These are phyloP conservation scores for Astrocystis sublimbata DNA, from an alignment of 495 filamentous ascomycete species.

Conservation along the genomic window DNA sequence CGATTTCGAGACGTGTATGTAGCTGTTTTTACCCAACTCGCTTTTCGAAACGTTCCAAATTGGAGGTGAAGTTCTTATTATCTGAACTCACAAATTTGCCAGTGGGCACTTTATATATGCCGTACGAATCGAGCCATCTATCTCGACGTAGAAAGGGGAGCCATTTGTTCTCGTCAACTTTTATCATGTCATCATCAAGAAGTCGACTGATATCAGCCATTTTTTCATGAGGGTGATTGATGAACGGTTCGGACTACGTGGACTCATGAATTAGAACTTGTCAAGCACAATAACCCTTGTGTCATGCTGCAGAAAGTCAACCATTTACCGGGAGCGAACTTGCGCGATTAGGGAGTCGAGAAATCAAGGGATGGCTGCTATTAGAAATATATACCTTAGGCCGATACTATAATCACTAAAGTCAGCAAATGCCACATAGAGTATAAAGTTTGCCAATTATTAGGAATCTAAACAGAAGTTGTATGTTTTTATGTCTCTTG, in stretches of 20 bases:
- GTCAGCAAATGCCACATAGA: too few relatives aligned
- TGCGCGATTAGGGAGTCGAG: too few relatives aligned
- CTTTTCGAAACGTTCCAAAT: neutral
- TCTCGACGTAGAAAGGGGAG: neutral
- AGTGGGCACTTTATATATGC: neutral
- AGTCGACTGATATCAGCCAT: neutral
- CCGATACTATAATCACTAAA: too few relatives aligned
- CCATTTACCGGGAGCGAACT: too few relatives aligned
- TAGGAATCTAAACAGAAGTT: too few relatives aligned
- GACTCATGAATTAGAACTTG: neutral
- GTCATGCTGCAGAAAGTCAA: too few relatives aligned
- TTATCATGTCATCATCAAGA: neutral
- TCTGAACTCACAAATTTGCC: neutral
- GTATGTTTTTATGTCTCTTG: too few relatives aligned
- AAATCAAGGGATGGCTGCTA: neutral
- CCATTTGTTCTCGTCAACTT: neutral
- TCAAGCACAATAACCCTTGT: neutral
- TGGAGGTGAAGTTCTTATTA: neutral
- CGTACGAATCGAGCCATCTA: neutral
- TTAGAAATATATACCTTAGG: neutral
- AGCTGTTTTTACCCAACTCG: neutral
- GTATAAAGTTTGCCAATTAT: too few relatives aligned
- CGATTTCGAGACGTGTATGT: neutral
- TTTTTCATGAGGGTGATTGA: neutral
- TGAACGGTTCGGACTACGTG: neutral